Conservation (phyloP, 257 asterid species). For the Osmanthus fragrans region DNA sequence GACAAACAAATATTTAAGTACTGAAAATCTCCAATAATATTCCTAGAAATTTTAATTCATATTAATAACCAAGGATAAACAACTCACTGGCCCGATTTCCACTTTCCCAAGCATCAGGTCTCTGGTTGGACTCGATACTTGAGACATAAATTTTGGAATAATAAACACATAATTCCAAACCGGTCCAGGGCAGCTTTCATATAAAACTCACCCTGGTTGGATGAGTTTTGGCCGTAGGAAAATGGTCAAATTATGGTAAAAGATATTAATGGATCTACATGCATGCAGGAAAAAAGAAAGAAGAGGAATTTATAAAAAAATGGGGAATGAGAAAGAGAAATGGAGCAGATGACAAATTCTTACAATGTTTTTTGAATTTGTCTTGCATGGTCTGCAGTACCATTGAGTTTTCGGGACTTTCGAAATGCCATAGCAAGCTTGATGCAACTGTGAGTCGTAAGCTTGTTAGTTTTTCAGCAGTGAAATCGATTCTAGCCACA, state of each 20-base stretch:
- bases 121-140: neutral
- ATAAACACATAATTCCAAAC: neutral
- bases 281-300: neutral
- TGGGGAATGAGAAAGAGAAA: neutral
- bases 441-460: conserved; percentile 28
- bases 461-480: conserved; percentile 1
- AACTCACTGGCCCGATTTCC: neutral
- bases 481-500: neutral
- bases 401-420: conserved; percentile 29
- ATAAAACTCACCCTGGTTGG: neutral
- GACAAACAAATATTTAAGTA: neutral
- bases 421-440: conserved; percentile 36
- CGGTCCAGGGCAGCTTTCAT: neutral
- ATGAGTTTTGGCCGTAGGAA: neutral
- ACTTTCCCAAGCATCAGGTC: neutral
- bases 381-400: conserved; percentile 35
- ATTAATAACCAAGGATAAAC: neutral
- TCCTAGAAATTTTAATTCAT: no score
- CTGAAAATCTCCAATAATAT: neutral
- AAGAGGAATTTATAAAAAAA: neutral
- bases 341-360: conserved; percentile 12
- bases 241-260: neutral
- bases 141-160: neutral
- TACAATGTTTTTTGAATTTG: conserved; percentile 28
- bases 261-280: neutral